Percentiles rank a stretch among this genome's conserved stretches.
phyloP scores from a whole-genome alignment of 768 basidiomycete genomes.

The Tylopilus intermedius region DNA sequence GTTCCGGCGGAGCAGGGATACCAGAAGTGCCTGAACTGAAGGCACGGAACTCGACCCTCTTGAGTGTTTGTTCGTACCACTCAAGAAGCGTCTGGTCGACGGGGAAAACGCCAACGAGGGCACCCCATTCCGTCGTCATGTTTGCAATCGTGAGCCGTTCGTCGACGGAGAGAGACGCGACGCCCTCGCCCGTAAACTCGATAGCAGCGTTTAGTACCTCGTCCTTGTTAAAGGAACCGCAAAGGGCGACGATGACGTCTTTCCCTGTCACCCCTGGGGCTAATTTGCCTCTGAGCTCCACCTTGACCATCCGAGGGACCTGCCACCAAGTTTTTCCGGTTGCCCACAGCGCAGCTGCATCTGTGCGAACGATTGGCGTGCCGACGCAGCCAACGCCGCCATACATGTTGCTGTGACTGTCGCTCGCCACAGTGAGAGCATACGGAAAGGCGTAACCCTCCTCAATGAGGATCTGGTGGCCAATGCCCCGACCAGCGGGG shows the following conservation, averaged over 20 bases:
- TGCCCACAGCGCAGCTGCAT: constrained; percentile 94
- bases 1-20: constrained; percentile 69
- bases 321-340: constrained; percentile 99
- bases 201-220: constrained; percentile 96
- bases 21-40: constrained; percentile 48
- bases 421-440: constrained; percentile 91
- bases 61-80: constrained; percentile 80
- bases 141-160: constrained; percentile 96
- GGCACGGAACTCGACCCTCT: constrained; percentile 69
- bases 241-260: constrained; percentile 95
- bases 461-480: constrained; percentile 95
- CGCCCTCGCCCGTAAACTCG: constrained; percentile 91
- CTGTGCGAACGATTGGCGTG: constrained; percentile 94
- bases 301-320: constrained; percentile 92
- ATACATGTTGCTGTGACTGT: constrained; percentile 98
- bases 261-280: constrained; percentile 93
- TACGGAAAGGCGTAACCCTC: constrained; percentile 98
- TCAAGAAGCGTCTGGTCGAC: constrained; percentile 74
- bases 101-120: constrained; percentile 92
- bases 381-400: constrained; percentile 97
- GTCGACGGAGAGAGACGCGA: constrained; percentile 73
- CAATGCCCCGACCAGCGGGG: constrained; percentile 95
- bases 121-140: constrained; percentile 99
- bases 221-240: constrained; percentile 92
- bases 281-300: constrained; percentile 79